phyloP scores from a whole-genome alignment of 768 basidiomycete genomes.

The Phylloporus sp. region DNA sequence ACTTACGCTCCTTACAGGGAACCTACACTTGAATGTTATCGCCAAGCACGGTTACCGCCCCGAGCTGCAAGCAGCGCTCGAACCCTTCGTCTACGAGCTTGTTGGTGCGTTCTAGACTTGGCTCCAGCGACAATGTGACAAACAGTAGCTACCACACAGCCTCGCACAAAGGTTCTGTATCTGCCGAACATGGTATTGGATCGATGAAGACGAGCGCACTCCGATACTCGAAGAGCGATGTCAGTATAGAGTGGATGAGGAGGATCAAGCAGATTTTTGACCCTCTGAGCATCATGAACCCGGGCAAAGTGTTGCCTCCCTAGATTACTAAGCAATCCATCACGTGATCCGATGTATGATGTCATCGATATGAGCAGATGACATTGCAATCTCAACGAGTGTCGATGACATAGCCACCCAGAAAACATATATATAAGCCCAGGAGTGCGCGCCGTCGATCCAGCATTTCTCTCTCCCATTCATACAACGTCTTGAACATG shows the following conservation, averaged over 20 bases:
- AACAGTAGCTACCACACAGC: slow-evolving; percentile 46
- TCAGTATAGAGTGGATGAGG: slow-evolving; percentile 86
- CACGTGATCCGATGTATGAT: slow-evolving; percentile 1
- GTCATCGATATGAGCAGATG: slow-evolving; percentile 7
- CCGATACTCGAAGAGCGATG: slow-evolving; percentile 76
- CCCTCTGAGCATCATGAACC: slow-evolving; percentile 89
- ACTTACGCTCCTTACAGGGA: slow-evolving; percentile 48
- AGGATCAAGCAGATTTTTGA: slow-evolving; percentile 88
- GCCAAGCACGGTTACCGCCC: slow-evolving; percentile 71
- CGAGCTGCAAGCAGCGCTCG: slow-evolving; percentile 82
- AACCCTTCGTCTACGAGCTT: slow-evolving; percentile 93
- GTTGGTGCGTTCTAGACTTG: slow-evolving; percentile 51
- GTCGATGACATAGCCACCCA: slow-evolving; percentile 10
- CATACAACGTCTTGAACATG: slow-evolving; percentile 4
- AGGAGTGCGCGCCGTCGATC: not conserved
- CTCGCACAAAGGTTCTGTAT: slow-evolving; percentile 83
- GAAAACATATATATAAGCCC: slow-evolving; percentile 10
- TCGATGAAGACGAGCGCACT: slow-evolving; percentile 91
- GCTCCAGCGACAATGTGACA: not conserved
- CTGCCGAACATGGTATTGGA: slow-evolving; percentile 97
- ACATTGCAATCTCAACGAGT: not conserved
- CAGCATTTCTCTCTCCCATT: not conserved
- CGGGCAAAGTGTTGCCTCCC: slow-evolving; percentile 66
- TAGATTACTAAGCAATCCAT: not conserved
- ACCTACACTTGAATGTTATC: slow-evolving; percentile 89